Percentiles rank a stretch among this genome's conserved stretches.
These are phyloP conservation scores for Rhizophora mangle DNA, from an alignment of 345 rosid genomes.

Conservation along the genomic window DNA sequence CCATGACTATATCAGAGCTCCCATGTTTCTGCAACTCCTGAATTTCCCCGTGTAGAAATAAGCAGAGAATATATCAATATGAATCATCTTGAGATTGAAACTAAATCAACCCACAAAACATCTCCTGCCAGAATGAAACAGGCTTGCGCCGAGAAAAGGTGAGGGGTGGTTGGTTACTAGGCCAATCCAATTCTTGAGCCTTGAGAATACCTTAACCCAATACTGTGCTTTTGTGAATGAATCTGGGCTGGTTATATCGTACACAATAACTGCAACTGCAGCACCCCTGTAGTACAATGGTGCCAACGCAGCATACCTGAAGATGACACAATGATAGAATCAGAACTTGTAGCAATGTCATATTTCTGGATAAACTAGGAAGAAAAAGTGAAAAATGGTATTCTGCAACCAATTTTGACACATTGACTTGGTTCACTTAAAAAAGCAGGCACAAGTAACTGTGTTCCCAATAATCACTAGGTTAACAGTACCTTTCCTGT, in stretches of 20 bases:
- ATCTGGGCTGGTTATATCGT: conserved; percentile 94
- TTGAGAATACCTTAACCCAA: conserved; percentile 82
- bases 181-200: background rate
- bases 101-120: too few species aligned
- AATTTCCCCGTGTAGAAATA: background rate
- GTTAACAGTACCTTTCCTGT: conserved; percentile 74
- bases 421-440: background rate
- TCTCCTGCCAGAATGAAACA: too few species aligned
- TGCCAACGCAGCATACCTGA: conserved; percentile 93
- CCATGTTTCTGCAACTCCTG: conserved; percentile 99
- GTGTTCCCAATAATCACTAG: background rate
- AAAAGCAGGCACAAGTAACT: background rate
- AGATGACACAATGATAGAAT: conserved; percentile 10
- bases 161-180: background rate
- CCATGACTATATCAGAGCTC: conserved; percentile 90
- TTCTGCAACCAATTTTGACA: conserved; percentile 13
- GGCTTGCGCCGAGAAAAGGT: background rate
- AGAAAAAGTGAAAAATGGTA: conserved; percentile 3
- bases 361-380: background rate
- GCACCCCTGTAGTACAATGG: conserved; percentile 99
- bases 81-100: background rate
- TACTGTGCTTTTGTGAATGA: conserved; percentile 89
- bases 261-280: conserved; percentile 88
- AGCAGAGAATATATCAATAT: background rate
- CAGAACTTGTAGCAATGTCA: background rate